phyloP scores from a whole-genome alignment of 306 rosid genomes.

The Myrica gale region DNA sequence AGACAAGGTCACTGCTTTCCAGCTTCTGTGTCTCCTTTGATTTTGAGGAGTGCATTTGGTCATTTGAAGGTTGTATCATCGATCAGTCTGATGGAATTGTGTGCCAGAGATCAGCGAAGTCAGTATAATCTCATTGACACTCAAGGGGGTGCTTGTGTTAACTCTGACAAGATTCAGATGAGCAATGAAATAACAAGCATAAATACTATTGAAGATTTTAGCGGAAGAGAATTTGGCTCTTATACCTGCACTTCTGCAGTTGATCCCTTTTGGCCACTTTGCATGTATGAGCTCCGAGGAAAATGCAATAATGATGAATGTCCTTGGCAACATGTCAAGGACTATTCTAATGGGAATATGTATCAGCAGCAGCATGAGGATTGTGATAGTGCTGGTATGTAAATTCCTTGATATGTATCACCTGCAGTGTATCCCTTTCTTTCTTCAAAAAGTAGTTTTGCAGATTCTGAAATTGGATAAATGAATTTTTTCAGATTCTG shows the following conservation, averaged over 20 bases:
- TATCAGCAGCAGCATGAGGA: conserved; percentile 37
- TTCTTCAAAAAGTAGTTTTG: conserved; percentile 15
- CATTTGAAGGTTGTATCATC: conserved; percentile 48
- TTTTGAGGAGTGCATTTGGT: conserved; percentile 67
- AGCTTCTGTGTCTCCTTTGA: conserved; percentile 28
- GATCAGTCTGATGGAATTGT: conserved; percentile 38
- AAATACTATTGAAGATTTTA: conserved; percentile 35
- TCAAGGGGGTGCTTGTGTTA: conserved; percentile 32
- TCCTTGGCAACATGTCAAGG: conserved; percentile 91
- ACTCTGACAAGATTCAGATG: conserved; percentile 33
- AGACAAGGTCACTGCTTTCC: conserved; percentile 37
- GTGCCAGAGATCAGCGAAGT: conserved; percentile 29
- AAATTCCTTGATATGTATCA: conserved; percentile 14
- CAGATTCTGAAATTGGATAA: background rate
- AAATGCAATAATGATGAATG: conserved; percentile 98
- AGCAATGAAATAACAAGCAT: conserved; percentile 27
- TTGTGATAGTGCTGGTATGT: conserved; percentile 62
- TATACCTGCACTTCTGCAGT: conserved; percentile 54
- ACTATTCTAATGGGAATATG: conserved; percentile 42
- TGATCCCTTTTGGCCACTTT: conserved; percentile 91
- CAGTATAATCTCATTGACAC: conserved; percentile 29
- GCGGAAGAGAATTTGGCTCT: conserved; percentile 52
- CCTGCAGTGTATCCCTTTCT: conserved; percentile 16
- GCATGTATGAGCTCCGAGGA: conserved; percentile 97
- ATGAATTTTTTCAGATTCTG: conserved; percentile 43